These are phyloP conservation scores for Dysphania ambrosioides DNA, from an alignment of 148 eudicot species.

Conservation along the genomic window DNA sequence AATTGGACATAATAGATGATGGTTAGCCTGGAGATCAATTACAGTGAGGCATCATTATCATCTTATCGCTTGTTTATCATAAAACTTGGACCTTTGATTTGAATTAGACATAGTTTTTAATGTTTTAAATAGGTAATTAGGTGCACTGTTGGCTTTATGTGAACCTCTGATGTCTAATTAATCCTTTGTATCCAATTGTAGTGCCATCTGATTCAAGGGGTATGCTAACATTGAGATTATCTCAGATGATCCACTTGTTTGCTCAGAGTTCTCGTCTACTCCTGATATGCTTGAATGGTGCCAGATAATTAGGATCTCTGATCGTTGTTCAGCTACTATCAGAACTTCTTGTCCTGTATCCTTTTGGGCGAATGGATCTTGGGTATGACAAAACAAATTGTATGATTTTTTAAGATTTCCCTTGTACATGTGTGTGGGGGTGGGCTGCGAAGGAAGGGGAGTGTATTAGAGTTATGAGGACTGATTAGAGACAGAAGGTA, in stretches of 20 bases:
- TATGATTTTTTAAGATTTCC: not conserved
- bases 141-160: not conserved
- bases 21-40: not conserved
- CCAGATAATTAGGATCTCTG: slow-evolving; percentile 58
- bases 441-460: not conserved
- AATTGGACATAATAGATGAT: not conserved
- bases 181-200: slow-evolving; percentile 27
- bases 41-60: not conserved
- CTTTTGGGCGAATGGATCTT: slow-evolving; percentile 5
- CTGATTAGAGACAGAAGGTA: too few species aligned
- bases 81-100: not conserved
- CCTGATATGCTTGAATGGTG: slow-evolving; percentile 61
- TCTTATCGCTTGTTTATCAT: not conserved
- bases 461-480: not conserved
- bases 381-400: not conserved
- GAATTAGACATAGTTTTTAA: not conserved
- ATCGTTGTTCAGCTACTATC: slow-evolving; percentile 54
- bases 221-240: slow-evolving; percentile 52
- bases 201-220: slow-evolving; percentile 53
- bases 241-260: slow-evolving; percentile 42
- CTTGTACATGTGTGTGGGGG: not conserved
- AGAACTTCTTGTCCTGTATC: slow-evolving; percentile 13
- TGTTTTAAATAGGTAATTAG: not conserved
- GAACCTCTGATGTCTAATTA: not conserved
- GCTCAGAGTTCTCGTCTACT: slow-evolving; percentile 45